Evolutionary conservation across 2,329 filamentous ascomycete genomes (phyloP).

Genomic region (Tolypocladium pustulatum): DNA sequence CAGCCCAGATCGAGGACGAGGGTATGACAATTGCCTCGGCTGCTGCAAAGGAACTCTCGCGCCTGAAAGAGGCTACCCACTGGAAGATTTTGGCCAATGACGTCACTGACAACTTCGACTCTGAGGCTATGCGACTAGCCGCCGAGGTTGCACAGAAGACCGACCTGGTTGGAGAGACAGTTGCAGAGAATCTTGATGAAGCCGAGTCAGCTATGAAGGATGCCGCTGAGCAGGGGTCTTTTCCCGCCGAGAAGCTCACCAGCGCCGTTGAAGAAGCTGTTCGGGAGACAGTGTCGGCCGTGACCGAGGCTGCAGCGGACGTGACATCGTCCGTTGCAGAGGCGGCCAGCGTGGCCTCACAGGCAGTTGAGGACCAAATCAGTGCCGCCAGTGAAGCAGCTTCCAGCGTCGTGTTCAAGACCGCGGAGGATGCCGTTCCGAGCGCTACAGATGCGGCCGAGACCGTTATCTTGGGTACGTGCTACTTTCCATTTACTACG

Average conservation of each 20-base stretch:
- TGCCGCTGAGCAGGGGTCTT: neutral
- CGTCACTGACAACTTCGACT: conserved; percentile 67
- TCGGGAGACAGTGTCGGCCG: conserved; percentile 13
- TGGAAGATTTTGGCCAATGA: conserved; percentile 77
- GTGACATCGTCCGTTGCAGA: conserved; percentile 1
- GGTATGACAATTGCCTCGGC: conserved; percentile 73
- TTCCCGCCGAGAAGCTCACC: neutral
- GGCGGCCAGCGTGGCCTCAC: conserved; percentile 1
- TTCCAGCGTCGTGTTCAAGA: neutral
- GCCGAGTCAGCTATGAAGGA: neutral
- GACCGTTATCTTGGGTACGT: neutral
- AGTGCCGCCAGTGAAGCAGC: neutral
- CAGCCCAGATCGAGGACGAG: conserved; percentile 60
- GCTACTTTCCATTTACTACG: no score
- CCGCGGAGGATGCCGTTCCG: neutral
- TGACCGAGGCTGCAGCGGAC: conserved; percentile 7
- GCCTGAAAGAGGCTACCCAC: conserved; percentile 71
- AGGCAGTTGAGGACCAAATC: neutral
- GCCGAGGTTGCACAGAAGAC: conserved; percentile 18
- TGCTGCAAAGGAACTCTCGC: conserved; percentile 68
- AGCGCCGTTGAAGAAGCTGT: conserved; percentile 4
- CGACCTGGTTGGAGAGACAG: conserved; percentile 10
- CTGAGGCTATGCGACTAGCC: conserved; percentile 49
- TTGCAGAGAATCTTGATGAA: conserved; percentile 12
- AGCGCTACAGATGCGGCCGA: neutral